phyloP scores from a whole-genome alignment of 1,284 basidiomycete genomes.

The Puccinia novopanici region DNA sequence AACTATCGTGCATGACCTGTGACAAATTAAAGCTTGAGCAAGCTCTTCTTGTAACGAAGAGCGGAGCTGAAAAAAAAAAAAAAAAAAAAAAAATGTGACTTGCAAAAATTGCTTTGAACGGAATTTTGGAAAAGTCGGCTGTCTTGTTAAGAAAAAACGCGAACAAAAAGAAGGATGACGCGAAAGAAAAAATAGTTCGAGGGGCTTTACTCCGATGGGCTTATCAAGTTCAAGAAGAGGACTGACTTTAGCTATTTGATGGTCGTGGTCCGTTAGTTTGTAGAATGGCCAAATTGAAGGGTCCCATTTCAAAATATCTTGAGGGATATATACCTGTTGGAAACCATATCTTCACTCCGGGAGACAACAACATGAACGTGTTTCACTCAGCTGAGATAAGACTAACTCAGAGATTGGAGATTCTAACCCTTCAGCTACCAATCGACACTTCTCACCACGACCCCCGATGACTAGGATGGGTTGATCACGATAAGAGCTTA shows the following conservation, averaged over 20 bases:
- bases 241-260: slow-evolving; percentile 28
- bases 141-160: slow-evolving; percentile 20
- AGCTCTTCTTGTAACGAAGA: background rate
- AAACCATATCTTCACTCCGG: slow-evolving; percentile 30
- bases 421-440: slow-evolving; percentile 34
- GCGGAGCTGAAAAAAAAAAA: too few species aligned
- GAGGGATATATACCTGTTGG: slow-evolving; percentile 41
- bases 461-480: slow-evolving; percentile 38
- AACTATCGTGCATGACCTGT: slow-evolving; percentile 49
- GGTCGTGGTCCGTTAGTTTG: slow-evolving; percentile 22
- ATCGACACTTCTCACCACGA: slow-evolving; percentile 23
- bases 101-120: slow-evolving; percentile 43
- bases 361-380: background rate
- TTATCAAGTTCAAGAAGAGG: background rate
- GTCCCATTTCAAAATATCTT: slow-evolving; percentile 44
- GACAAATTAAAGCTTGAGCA: background rate
- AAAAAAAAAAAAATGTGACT: background rate
- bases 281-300: slow-evolving; percentile 45
- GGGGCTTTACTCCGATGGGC: background rate
- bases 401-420: background rate
- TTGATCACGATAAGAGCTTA: slow-evolving; percentile 15
- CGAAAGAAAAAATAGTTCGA: background rate
- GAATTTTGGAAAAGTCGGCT: slow-evolving; percentile 40
- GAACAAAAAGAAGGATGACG: background rate
- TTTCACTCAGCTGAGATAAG: background rate